A percentile compares a stretch with the other conserved stretches of the same genome.
Conservation (phyloP, 2,329 filamentous ascomycete species). For the Diatrype stigma region DNA sequence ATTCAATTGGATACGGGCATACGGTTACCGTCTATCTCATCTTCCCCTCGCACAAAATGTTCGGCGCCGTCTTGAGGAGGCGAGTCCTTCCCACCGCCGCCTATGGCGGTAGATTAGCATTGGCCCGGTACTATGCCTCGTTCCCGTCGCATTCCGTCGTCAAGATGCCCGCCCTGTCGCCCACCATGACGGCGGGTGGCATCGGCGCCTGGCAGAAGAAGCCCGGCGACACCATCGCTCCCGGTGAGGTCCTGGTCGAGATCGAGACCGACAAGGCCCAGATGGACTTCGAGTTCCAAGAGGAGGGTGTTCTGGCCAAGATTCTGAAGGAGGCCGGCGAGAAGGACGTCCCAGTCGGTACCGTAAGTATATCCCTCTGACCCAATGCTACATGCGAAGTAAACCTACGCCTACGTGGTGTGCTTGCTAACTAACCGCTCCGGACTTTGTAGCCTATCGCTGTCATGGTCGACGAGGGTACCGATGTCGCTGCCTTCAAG, state of each 20-base stretch:
- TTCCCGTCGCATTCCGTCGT: constrained; percentile 93
- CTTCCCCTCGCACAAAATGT: constrained; percentile 43
- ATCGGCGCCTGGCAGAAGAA: constrained; percentile 99
- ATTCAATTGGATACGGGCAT: not conserved
- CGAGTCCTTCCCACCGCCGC: constrained; percentile 50
- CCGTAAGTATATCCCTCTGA: constrained; percentile 58
- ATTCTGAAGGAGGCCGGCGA: constrained; percentile 86
- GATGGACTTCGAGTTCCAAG: constrained; percentile 99
- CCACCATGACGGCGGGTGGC: constrained; percentile 95
- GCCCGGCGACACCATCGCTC: constrained; percentile 77
- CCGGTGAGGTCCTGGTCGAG: constrained; percentile 94
- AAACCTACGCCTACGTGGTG: too few species aligned
- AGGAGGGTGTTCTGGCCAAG: constrained; percentile 94
- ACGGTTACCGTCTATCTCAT: constrained; percentile 11
- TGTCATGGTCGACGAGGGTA: constrained; percentile 86
- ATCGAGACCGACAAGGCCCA: constrained; percentile 99
- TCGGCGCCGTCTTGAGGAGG: constrained; percentile 61
- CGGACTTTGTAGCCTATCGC: constrained; percentile 73
- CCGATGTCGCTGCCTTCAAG: constrained; percentile 83
- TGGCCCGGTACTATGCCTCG: constrained; percentile 68
- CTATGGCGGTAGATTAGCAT: constrained; percentile 48
- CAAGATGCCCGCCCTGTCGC: constrained; percentile 96
- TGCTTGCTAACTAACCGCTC: constrained; percentile 9
- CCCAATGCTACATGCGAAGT: too few species aligned
- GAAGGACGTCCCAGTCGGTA: constrained; percentile 92